Conservation (phyloP, 805 yeast genomes). For the Candida nanaspora region DNA sequence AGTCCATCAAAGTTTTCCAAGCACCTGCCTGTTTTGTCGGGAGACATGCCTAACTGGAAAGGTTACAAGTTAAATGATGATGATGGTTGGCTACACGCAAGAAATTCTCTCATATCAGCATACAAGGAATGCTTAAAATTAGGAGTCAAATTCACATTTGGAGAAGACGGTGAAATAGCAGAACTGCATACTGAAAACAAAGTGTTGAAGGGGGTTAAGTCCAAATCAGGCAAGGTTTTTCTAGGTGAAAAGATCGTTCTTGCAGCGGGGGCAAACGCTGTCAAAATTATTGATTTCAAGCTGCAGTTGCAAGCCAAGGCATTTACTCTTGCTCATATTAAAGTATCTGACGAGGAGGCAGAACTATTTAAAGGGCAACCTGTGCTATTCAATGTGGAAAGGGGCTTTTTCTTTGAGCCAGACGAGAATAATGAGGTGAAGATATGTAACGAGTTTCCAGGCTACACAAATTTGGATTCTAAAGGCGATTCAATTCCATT, state of each 20-base stretch:
- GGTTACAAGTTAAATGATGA: constrained; percentile 24
- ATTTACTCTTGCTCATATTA: constrained; percentile 35
- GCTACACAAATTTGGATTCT: constrained; percentile 21
- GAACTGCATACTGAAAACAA: constrained; percentile 2
- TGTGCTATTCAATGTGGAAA: constrained; percentile 29
- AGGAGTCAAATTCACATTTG: constrained; percentile 27
- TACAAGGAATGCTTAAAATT: constrained; percentile 21
- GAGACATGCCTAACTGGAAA: constrained; percentile 18
- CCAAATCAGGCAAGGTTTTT: constrained; percentile 20
- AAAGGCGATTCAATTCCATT: constrained; percentile 21
- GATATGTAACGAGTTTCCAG: constrained; percentile 34
- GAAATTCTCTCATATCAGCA: constrained; percentile 22
- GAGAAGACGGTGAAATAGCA: constrained; percentile 15
- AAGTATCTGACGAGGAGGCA: constrained; percentile 27
- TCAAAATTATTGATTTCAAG: constrained; percentile 26
- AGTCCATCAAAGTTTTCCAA: constrained; percentile 8
- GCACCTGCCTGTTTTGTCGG: not conserved
- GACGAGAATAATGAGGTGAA: constrained; percentile 28
- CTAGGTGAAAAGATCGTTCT: constrained; percentile 23
- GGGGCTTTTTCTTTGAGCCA: constrained; percentile 37
- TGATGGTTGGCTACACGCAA: constrained; percentile 33
- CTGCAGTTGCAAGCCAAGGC: constrained; percentile 31
- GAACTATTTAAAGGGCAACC: constrained; percentile 24
- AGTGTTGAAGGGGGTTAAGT: constrained; percentile 20
- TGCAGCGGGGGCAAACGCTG: constrained; percentile 32